These are phyloP conservation scores for Talaromyces sp. DNA, from an alignment of 2,329 filamentous ascomycete genomes.

Conservation along the genomic window DNA sequence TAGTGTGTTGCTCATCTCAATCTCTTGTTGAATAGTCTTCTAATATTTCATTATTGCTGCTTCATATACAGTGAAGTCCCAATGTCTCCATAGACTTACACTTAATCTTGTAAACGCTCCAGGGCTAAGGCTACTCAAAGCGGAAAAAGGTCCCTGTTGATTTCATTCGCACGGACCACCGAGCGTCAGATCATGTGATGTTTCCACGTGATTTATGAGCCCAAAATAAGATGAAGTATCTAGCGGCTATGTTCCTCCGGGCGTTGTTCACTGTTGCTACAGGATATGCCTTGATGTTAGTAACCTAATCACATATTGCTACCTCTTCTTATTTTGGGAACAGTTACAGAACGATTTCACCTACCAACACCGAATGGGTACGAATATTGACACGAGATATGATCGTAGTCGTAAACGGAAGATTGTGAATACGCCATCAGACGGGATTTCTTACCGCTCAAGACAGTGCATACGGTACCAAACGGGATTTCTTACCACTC, in stretches of 20 bases:
- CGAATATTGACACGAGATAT: not conserved
- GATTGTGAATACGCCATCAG: not conserved
- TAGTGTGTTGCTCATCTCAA: too few relatives aligned
- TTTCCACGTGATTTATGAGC: not conserved
- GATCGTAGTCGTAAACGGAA: not conserved
- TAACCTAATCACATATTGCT: not conserved
- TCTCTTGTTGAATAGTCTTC: too few relatives aligned
- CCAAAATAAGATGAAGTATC: not conserved
- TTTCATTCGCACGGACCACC: not conserved
- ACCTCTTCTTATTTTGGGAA: conserved; percentile 8
- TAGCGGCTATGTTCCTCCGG: not conserved
- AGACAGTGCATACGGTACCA: not conserved
- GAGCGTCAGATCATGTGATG: not conserved
- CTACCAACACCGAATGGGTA: not conserved
- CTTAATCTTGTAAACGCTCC: conserved; percentile 1
- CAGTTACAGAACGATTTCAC: conserved; percentile 1
- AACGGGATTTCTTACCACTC: too few relatives aligned
- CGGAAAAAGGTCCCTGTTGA: not conserved
- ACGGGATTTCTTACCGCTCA: not conserved
- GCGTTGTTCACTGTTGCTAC: not conserved
- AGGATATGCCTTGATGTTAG: not conserved
- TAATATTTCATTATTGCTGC: too few relatives aligned
- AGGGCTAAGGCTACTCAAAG: not conserved
- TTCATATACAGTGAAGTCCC: not conserved
- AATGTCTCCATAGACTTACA: not conserved